Evolutionary conservation across 2,329 filamentous ascomycete genomes (phyloP).

Genomic region (Fusarium continuum): DNA sequence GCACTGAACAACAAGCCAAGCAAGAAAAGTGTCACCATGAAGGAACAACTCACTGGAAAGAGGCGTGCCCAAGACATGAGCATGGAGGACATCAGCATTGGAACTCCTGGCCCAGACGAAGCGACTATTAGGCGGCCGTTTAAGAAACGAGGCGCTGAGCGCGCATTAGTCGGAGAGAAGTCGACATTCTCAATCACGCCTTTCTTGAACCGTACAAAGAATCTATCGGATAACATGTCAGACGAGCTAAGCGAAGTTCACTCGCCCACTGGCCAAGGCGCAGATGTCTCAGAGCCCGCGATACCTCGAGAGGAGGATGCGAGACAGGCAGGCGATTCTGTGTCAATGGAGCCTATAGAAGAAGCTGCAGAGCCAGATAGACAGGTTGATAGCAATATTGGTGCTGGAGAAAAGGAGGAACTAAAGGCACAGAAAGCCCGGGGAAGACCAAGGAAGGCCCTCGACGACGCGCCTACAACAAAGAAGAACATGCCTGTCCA

Average conservation of each 20-base stretch:
- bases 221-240: conserved; percentile 49
- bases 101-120: conserved; percentile 57
- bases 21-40: conserved; percentile 34
- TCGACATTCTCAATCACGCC: conserved; percentile 94
- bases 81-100: conserved; percentile 57
- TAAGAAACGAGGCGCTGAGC: conserved; percentile 67
- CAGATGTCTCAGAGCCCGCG: conserved; percentile 40
- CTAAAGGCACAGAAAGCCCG: conserved; percentile 51
- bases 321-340: conserved; percentile 9
- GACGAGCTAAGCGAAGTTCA: conserved; percentile 48
- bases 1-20: conserved; percentile 30
- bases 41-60: conserved; percentile 55
- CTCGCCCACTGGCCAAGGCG: conserved; percentile 35
- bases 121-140: conserved; percentile 52
- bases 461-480: conserved; percentile 56
- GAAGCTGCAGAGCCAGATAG: conserved; percentile 12
- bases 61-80: conserved; percentile 56
- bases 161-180: conserved; percentile 75
- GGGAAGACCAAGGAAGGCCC: conserved; percentile 55
- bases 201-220: conserved; percentile 81
- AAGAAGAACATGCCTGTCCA: conserved; percentile 57
- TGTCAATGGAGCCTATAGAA: conserved; percentile 19
- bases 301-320: conserved; percentile 48
- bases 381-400: neutral
- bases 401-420: conserved; percentile 16